Base-by-base conservation (phyloP, 371 early-diverging fungal genomes). In the Rhizomucor pusillus region DNA sequence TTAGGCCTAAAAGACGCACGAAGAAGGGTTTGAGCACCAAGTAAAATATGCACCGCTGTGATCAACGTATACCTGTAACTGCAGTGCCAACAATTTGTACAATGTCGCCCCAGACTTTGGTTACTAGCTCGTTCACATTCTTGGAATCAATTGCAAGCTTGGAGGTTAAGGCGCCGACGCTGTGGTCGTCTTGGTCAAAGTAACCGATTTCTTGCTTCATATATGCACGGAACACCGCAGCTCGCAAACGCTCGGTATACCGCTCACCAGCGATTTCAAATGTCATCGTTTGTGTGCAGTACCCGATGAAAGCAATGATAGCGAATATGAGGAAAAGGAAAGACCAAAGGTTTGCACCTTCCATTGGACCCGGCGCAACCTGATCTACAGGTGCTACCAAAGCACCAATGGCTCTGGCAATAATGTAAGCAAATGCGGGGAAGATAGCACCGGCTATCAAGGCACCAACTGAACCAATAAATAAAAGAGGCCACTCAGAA, bases 121-220 rank as follows among this genome's bases (percentile, higher is more conserved):
- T 77, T 19, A 91, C 72, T 43, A 85, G 57, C 20, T 84, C 74
- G 43, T 75, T 68, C 56, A 81, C 69, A 55, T 75, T 71, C 23
- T 71, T 63, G 5, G 94, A 89, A 62, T 92, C 93, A 16, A 82
- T 76, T 9, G 92, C 82, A 25, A 95, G 77, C 29, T 85, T 79
- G 12, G 90, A 66, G 0, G 90, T 84, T 35, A 94, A 67, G 16
- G 85, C 86, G 43, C 95, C 94, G 5, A 85, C 23, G 12, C 48
- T 48, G 76, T 50, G 37, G 49, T 25, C 87, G 73, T 43, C 36
- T n/a, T 77, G 69, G 69, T 95, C 96, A 68, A 90, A 95, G 68
- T 79, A 95, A 1, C 72, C 86, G 54, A 93, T 84, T 43, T 94
- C 92, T 70, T 94, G 95, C n/a, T 71, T 56, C 43, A 88, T 55